These are phyloP conservation scores for Fusarium fujikuroi DNA, from an alignment of 2,329 filamentous ascomycete species.

Conservation along the genomic window DNA sequence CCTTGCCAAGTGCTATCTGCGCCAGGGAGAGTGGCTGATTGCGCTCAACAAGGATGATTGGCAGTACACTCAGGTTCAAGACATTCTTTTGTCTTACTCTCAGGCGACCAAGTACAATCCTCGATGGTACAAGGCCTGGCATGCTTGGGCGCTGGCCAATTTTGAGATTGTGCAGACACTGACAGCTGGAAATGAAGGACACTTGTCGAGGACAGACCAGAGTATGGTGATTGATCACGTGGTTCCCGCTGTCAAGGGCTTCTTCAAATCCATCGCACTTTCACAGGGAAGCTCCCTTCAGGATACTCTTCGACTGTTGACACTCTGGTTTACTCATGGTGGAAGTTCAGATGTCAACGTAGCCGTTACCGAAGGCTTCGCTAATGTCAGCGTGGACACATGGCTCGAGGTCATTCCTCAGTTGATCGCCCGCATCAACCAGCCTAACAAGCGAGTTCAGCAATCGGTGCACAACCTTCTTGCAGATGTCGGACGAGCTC, in stretches of 20 bases:
- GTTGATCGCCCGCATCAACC: slow-evolving; percentile 96
- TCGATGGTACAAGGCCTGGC: slow-evolving; percentile 99
- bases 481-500: slow-evolving; percentile 90
- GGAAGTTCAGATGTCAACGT: slow-evolving; percentile 87
- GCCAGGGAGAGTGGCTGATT: slow-evolving; percentile 96
- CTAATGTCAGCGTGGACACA: slow-evolving; percentile 93
- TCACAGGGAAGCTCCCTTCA: slow-evolving; percentile 93
- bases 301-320: slow-evolving; percentile 91
- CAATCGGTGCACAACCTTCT: slow-evolving; percentile 92
- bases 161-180: slow-evolving; percentile 96
- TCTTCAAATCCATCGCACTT: slow-evolving; percentile 96
- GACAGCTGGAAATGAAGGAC: slow-evolving; percentile 71
- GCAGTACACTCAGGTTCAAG: slow-evolving; percentile 85
- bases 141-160: slow-evolving; percentile 97
- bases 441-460: slow-evolving; percentile 88
- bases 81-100: slow-evolving; percentile 90
- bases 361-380: slow-evolving; percentile 89
- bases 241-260: slow-evolving; percentile 92
- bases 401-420: slow-evolving; percentile 99
- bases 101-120: slow-evolving; percentile 94
- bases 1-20: slow-evolving; percentile 93
- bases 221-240: slow-evolving; percentile 85
- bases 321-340: slow-evolving; percentile 96
- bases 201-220: slow-evolving; percentile 60
- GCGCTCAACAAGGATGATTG: slow-evolving; percentile 87